These are phyloP conservation scores for Trifolium fragiferum DNA, from an alignment of 306 rosid species.

Conservation along the genomic window DNA sequence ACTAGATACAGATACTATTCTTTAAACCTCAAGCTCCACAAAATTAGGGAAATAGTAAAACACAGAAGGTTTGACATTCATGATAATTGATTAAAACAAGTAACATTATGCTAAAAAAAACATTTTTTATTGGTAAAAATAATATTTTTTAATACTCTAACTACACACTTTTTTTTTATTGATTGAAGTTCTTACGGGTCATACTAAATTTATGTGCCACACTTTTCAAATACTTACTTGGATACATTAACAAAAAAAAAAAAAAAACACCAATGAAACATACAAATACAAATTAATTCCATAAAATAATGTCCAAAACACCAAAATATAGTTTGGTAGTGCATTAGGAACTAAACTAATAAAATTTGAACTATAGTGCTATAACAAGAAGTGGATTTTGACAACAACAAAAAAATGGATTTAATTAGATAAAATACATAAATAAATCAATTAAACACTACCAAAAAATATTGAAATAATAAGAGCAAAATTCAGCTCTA, in stretches of 20 bases:
- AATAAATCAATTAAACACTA: neutral
- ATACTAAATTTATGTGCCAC: neutral
- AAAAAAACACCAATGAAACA: neutral
- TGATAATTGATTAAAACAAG: neutral
- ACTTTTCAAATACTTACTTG: neutral
- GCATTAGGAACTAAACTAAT: neutral
- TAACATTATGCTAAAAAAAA: too few species aligned
- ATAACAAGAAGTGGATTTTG: neutral
- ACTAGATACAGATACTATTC: conserved; percentile 10
- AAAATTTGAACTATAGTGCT: neutral
- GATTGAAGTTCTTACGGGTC: neutral
- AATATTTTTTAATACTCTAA: too few species aligned
- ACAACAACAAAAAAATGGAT: neutral
- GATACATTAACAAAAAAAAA: neutral
- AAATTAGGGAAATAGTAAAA: conserved; percentile 5
- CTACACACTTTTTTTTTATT: too few species aligned
- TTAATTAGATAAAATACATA: neutral
- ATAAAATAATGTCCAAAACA: neutral
- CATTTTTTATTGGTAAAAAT: too few species aligned
- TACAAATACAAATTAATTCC: neutral
- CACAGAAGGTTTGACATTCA: conserved; percentile 12
- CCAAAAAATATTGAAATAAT: neutral
- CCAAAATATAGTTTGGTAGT: neutral
- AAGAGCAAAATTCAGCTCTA: too few species aligned
- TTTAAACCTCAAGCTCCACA: conserved; percentile 6